These are phyloP conservation scores for Ambrosia artemisiifolia DNA, from an alignment of 129 eudicot species.

Conservation along the genomic window DNA sequence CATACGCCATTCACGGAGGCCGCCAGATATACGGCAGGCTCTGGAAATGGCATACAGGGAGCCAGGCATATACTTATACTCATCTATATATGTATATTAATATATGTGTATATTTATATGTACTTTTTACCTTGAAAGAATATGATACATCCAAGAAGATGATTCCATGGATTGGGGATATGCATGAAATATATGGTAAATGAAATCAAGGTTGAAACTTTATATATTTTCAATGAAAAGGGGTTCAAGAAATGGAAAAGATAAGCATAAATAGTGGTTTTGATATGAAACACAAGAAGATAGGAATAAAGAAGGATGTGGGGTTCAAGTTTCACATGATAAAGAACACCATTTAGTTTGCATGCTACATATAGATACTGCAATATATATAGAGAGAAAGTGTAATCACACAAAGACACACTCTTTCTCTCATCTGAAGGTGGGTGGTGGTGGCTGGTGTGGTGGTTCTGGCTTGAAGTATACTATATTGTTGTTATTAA, in stretches of 20 bases:
- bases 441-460: slow-evolving; percentile 32
- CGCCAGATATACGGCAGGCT: slow-evolving; percentile 50
- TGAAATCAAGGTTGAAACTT: slow-evolving; percentile 16
- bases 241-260: slow-evolving; percentile 15
- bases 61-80: slow-evolving; percentile 76
- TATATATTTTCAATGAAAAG: slow-evolving; percentile 5
- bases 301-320: slow-evolving; percentile 22
- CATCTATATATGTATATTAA: slow-evolving; percentile 13
- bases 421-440: slow-evolving; percentile 2
- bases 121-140: slow-evolving; percentile 28
- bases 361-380: slow-evolving; percentile 24
- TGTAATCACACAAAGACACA: background rate
- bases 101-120: background rate
- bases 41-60: slow-evolving; percentile 96
- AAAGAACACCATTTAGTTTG: slow-evolving; percentile 25
- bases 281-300: slow-evolving; percentile 28
- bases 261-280: slow-evolving; percentile 14
- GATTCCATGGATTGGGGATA: slow-evolving; percentile 17
- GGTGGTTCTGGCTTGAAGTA: slow-evolving; percentile 39
- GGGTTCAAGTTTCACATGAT: slow-evolving; percentile 30
- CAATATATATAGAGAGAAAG: slow-evolving; percentile 27
- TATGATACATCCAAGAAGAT: slow-evolving; percentile 12
- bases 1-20: slow-evolving; percentile 92
- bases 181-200: slow-evolving; percentile 18
- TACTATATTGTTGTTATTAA: slow-evolving; percentile 33